Evolutionary conservation across 106 monocot genomes (phyloP), one percentile per base, ranked within the genome.

Genomic region (Gastrodia elata): DNA sequence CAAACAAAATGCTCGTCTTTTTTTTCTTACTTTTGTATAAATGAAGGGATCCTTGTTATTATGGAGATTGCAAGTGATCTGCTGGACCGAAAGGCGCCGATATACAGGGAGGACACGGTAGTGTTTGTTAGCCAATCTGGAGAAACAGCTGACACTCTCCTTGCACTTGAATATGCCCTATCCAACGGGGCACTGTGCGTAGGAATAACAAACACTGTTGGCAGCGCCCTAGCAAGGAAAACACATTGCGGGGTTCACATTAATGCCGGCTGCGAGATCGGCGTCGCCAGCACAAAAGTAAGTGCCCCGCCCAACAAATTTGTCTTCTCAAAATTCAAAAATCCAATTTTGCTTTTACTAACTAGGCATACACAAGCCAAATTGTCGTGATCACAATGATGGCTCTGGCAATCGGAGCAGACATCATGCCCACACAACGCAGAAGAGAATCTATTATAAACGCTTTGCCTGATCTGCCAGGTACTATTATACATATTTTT

Each of bases 121-220:
- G 77, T 98, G 68, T 98, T 98, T 82, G 97, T 98, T 35, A 98
- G 97, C 75, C 97, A 98, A 75, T 93, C 97, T 76, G 97, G 97
- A 24, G 93, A 98, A 79, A 98, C 97, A 68, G 97, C 97, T 22
- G 97, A 98, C 77, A 98, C 93, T 42, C 80, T 98, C 36, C 78
- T 86, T 30, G 97, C 97, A 6, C 93, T 98, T 41, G 90, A 98
- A 27, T 98, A 98, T 88, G 93, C 97, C 33, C 77, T 93, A 68
- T 82, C 85, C 81, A 91, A 82, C 77, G 93, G 97, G 36, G 97
- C 97, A 6, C 39, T 87, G 14, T 98, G 97, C 83, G 97, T 98
- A 78, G 97, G 97, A n/a, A 77, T 93, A 76, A 98, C 97, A 44
- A 98, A 98, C 83, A 98, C 97, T 58, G 97, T 98, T 59, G 97